These are phyloP conservation scores for Fusarium paranaense DNA, from an alignment of 2,329 filamentous ascomycete species.

Conservation along the genomic window DNA sequence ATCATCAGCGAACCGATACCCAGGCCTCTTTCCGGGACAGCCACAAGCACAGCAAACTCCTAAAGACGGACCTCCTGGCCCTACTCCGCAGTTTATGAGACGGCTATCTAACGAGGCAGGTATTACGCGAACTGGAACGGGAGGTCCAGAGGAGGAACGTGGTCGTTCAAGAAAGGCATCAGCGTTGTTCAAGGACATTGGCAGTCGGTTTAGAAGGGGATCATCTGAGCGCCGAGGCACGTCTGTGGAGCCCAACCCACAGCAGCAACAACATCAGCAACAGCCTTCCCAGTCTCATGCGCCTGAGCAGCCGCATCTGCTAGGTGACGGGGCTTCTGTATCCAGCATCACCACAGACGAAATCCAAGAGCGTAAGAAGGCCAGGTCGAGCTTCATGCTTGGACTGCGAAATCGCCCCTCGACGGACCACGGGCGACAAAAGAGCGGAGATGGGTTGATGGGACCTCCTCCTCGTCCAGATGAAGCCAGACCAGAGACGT, in stretches of 20 bases:
- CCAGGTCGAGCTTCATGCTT: conserved; percentile 55
- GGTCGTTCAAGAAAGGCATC: conserved; percentile 53
- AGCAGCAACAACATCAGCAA: conserved; percentile 13
- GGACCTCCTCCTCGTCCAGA: conserved; percentile 30
- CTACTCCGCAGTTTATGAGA: conserved; percentile 30
- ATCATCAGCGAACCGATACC: conserved; percentile 63
- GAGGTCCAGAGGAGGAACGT: conserved; percentile 48
- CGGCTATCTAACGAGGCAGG: conserved; percentile 34
- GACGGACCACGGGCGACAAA: conserved; percentile 23
- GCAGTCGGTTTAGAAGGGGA: conserved; percentile 55
- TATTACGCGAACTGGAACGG: conserved; percentile 49
- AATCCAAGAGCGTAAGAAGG: conserved; percentile 48
- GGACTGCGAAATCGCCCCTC: conserved; percentile 28
- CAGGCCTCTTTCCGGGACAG: conserved; percentile 56
- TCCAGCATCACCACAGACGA: conserved; percentile 57
- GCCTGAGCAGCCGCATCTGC: background rate
- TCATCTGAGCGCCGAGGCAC: conserved; percentile 49
- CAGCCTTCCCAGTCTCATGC: conserved; percentile 6
- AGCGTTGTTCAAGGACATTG: conserved; percentile 64
- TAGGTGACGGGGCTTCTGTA: conserved; percentile 55
- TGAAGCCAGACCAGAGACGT: conserved; percentile 30
- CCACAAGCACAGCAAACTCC: conserved; percentile 34
- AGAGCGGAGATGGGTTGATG: conserved; percentile 32
- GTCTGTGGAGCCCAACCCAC: conserved; percentile 35
- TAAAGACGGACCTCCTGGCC: conserved; percentile 10